These are phyloP conservation scores for Nepenthes gracilis DNA, from an alignment of 148 eudicot species.

Conservation along the genomic window DNA sequence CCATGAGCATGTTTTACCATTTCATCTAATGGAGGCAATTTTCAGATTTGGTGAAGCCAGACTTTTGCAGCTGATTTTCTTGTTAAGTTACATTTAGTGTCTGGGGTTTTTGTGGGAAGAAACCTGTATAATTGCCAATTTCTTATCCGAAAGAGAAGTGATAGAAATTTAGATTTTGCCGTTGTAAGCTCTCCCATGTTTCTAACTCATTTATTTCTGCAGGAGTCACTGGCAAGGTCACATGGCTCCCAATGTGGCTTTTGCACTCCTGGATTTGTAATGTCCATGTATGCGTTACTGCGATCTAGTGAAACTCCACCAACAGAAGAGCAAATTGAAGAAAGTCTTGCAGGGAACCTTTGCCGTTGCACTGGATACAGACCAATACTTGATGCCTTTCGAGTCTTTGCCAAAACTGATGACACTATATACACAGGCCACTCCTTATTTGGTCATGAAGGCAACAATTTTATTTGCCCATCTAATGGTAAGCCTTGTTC, in stretches of 20 bases:
- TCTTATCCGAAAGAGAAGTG: not conserved
- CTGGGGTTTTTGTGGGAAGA: too few species aligned
- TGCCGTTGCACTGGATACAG: conserved; percentile 98
- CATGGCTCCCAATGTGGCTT: conserved; percentile 99
- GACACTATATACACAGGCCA: conserved; percentile 48
- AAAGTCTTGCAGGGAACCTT: conserved; percentile 93
- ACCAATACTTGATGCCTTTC: conserved; percentile 89
- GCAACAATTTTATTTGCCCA: conserved; percentile 74
- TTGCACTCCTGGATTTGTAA: conserved; percentile 97
- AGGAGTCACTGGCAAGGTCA: conserved; percentile 79
- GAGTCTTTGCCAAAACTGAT: conserved; percentile 85
- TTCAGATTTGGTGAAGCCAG: too few species aligned
- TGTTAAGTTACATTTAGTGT: too few species aligned
- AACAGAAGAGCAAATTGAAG: conserved; percentile 82
- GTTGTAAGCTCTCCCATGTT: conserved; percentile 1
- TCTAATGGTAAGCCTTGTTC: conserved; percentile 95
- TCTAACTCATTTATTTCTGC: conserved; percentile 10
- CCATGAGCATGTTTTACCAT: too few species aligned
- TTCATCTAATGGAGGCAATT: too few species aligned
- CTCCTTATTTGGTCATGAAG: conserved; percentile 17
- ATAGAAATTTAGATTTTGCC: not conserved
- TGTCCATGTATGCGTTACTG: conserved; percentile 97
- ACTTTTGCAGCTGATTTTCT: too few species aligned
- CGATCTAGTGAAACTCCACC: conserved; percentile 71
- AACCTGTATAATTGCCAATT: too few species aligned